Base-by-base conservation (phyloP, 73 alveolate species). In the Durusdinium trenchii region DNA sequence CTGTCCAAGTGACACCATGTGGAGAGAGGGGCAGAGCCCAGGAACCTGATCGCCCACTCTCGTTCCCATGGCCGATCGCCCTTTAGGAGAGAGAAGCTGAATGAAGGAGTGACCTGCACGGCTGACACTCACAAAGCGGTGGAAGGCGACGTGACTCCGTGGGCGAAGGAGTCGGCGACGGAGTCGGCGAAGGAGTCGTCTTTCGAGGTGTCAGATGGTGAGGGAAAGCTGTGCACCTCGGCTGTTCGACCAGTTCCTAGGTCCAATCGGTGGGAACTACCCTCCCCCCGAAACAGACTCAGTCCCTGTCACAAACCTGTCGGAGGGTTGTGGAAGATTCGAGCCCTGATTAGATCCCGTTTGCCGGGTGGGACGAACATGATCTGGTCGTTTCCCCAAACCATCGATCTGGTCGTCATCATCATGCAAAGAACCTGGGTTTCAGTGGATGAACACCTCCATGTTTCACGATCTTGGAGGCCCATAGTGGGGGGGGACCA, bases 51-150 rank as follows among this genome's bases (percentile, higher is more conserved):
- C n/a, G n/a, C n/a, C n/a, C n/a, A n/a, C 7, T 26, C 42, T 79
- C 64, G 45, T 12, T 40, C 45, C 23, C 6, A 23, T 28, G 67
- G 6, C 30, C 26, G 52, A 47, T 75, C 86, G 48, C 28, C 18
- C 60, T 52, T 38, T 1, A 87, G 95, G 95, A 61, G n/a, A 46
- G 95, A 87, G 38, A 87, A 87, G 95, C 85, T 87, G 85, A 61
- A 87, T 1, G 86, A 87, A 62, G 95, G 95, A 40, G 95, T 87
- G 45, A 87, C 95, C 57, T 87, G 95, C 85, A 87, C 95, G 6
- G 84, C 95, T 26, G 95, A 87, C 45, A 87, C 95, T 45, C 95
- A 87, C 95, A 87, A 87, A 35, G 95, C 85, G 26, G 95, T 87
- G 3, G 95, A 87, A 64, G 95, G 95, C 51, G 48, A 1, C 91